phyloP scores from a whole-genome alignment of 1,284 basidiomycete species.

The Spongispora temasekensis region DNA sequence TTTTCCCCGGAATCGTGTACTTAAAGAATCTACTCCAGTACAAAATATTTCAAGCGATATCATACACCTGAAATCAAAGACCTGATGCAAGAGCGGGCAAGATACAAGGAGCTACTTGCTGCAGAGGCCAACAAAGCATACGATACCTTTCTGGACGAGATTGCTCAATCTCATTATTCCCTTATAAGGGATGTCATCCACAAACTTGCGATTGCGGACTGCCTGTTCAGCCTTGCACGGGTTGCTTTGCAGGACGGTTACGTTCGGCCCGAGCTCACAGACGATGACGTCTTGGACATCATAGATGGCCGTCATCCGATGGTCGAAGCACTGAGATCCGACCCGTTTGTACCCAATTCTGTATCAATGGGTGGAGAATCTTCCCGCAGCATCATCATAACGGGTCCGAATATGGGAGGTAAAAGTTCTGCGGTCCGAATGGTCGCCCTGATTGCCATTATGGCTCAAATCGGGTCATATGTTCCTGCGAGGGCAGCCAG shows the following conservation, averaged over 20 bases:
- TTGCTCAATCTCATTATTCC: slow-evolving; percentile 67
- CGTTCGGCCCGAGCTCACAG: slow-evolving; percentile 63
- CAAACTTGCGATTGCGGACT: slow-evolving; percentile 82
- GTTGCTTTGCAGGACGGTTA: slow-evolving; percentile 77
- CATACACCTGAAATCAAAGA: slow-evolving; percentile 73
- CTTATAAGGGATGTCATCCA: slow-evolving; percentile 74
- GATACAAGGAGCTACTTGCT: slow-evolving; percentile 74
- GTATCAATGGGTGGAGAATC: slow-evolving; percentile 55
- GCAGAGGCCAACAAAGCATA: slow-evolving; percentile 71
- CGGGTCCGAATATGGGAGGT: slow-evolving; percentile 81
- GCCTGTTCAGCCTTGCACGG: slow-evolving; percentile 68
- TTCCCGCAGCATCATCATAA: slow-evolving; percentile 74
- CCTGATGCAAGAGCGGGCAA: slow-evolving; percentile 75
- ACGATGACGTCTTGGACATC: slow-evolving; percentile 63
- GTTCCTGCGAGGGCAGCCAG: slow-evolving; percentile 75
- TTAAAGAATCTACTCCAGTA: slow-evolving; percentile 49
- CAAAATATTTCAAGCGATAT: slow-evolving; percentile 78
- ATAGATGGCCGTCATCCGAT: slow-evolving; percentile 79
- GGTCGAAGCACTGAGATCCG: slow-evolving; percentile 73
- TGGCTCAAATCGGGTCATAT: slow-evolving; percentile 73
- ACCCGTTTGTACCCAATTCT: slow-evolving; percentile 82
- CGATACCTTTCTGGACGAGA: slow-evolving; percentile 67
- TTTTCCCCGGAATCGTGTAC: slow-evolving; percentile 4
- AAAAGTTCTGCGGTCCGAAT: slow-evolving; percentile 80
- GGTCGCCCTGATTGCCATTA: slow-evolving; percentile 72